Percentiles rank a stretch among this genome's conserved stretches.
These are phyloP conservation scores for maize (Zea mays) DNA, from an alignment of 176 grass and related monocot genomes.

Conservation along the genomic window DNA sequence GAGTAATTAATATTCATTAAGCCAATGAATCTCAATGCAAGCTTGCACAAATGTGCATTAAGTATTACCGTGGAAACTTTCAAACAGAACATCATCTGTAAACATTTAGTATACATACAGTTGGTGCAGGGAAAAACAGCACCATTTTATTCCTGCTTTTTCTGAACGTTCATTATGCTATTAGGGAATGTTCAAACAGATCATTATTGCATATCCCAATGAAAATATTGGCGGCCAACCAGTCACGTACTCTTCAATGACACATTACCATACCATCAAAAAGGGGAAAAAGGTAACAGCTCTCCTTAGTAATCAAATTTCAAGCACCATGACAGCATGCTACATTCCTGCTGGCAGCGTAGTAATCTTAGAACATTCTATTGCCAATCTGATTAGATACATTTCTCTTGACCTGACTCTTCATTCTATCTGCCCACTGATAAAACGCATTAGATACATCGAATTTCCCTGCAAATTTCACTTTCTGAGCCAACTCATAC, in stretches of 20 bases:
- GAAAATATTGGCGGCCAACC: too few relatives aligned
- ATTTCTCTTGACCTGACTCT: constrained; percentile 41
- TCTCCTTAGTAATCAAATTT: constrained; percentile 27
- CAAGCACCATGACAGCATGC: constrained; percentile 20
- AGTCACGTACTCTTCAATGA: not conserved
- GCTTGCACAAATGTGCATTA: too few relatives aligned
- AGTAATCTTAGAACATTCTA: constrained; percentile 33
- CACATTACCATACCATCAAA: constrained; percentile 38
- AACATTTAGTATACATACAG: constrained; percentile 4
- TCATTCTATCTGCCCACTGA: constrained; percentile 71
- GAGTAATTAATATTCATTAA: constrained; percentile 44
- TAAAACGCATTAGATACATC: constrained; percentile 68
- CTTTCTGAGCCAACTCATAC: constrained; percentile 76
- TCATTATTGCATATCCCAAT: not conserved
- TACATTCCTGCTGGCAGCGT: not conserved
- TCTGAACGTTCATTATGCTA: too few relatives aligned
- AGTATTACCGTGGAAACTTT: constrained; percentile 1
- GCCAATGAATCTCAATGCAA: constrained; percentile 23
- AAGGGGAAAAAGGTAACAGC: constrained; percentile 3
- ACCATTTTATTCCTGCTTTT: not conserved
- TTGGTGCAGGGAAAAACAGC: constrained; percentile 11
- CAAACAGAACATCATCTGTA: constrained; percentile 24
- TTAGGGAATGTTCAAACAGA: not conserved
- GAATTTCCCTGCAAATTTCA: constrained; percentile 65
- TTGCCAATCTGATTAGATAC: constrained; percentile 35